Conservation (phyloP, 2,329 filamentous ascomycete species). For the Sporothrix luriei region DNA sequence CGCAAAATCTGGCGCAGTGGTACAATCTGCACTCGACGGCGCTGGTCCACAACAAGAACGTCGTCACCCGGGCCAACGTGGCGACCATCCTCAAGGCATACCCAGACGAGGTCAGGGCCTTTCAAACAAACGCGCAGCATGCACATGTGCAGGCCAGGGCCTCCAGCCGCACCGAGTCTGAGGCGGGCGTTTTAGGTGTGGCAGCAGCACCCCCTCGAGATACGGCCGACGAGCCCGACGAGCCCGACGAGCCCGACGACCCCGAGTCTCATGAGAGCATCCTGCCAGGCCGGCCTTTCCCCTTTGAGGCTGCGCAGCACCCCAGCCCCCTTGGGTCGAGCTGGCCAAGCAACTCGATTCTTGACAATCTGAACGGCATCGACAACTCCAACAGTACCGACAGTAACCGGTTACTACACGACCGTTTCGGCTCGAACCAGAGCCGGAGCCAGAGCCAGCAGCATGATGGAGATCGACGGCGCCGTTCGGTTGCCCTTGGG, state of each 20-base stretch:
- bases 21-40: conserved; percentile 41
- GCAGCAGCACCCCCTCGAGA: neutral
- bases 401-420: neutral
- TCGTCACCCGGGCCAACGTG: conserved; percentile 39
- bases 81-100: conserved; percentile 33
- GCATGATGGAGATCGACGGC: neutral
- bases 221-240: neutral
- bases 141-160: neutral
- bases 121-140: conserved; percentile 16
- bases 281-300: neutral
- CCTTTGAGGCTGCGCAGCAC: neutral
- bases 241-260: no score
- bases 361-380: neutral
- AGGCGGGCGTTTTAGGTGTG: no score
- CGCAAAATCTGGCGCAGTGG: conserved; percentile 44
- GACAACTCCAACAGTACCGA: conserved; percentile 12
- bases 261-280: neutral
- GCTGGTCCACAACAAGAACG: conserved; percentile 37
- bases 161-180: neutral
- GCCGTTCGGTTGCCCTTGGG: neutral
- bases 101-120: conserved; percentile 26
- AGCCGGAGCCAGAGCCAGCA: conserved; percentile 1
- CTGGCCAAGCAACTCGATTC: conserved; percentile 5
- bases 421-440: neutral
- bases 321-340: neutral